Base-by-base conservation (phyloP, 2,329 filamentous ascomycete species). In the Talaromyces verruculosus region DNA sequence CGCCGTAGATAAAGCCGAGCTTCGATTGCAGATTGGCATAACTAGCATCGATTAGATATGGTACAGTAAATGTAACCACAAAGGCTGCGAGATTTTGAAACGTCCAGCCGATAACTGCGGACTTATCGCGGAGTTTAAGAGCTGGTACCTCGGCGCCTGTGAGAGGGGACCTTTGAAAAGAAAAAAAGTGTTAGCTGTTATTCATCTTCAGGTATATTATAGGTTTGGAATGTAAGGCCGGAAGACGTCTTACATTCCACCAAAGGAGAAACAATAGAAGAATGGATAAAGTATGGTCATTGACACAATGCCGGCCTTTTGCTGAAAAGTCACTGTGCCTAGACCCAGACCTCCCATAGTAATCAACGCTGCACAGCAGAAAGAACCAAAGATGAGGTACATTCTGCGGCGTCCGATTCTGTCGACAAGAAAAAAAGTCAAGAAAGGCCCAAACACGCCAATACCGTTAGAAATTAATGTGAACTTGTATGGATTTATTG, bases 1-100 rank as follows among this genome's bases (percentile, higher is more conserved):
- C 73, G 2, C 75, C 76, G 57, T 75, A 78, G 58, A 79, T 74
- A 49, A 78, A 78, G n/a, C 76, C 77, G 5, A 79, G 72, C 61
- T 77, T 78, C 8, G 73, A 70, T 0, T 74, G 73, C 5, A 80
- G 72, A 19, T 71, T 70, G 2, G 75, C 77, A 22, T 77, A 77
- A 7, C 72, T 72, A n/a, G 70, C 69, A 65, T 78, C 73, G 5
- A 78, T 69, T 17, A 80, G 72, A 65, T 80, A 80, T 0, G 78
- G 79, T 15, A 78, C 71, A 6, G 70, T 71, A 58, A 81, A 80
- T 1, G 74, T 74, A 3, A 79, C 72, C 1, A 73, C 69, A n/a
- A 67, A 67, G 19, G 47, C 47, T 2, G 10, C 25, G 10, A 53
- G 15, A 28, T 53, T 49, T 33, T 60, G 55, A 19, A 59, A 41